Evolutionary conservation across 2,329 filamentous ascomycete genomes (phyloP).

Genomic region (Nigrospora oryzae): DNA sequence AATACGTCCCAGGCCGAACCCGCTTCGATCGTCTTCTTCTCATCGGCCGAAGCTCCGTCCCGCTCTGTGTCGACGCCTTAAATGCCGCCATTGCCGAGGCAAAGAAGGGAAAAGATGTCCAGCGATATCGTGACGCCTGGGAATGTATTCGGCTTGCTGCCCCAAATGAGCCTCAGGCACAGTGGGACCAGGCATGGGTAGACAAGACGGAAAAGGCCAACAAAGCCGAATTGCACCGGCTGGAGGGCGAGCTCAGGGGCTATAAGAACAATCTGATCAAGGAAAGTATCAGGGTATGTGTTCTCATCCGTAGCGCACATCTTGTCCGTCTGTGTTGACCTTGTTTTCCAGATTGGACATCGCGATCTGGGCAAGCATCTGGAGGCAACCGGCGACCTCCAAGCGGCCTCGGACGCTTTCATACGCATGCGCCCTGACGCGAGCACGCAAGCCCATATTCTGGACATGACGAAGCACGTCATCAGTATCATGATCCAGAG

Average conservation of each 20-base stretch:
- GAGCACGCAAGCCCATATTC: constrained; percentile 72
- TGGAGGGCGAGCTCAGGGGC: constrained; percentile 78
- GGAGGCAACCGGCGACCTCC: constrained; percentile 68
- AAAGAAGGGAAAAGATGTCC: constrained; percentile 65
- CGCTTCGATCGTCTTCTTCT: constrained; percentile 72
- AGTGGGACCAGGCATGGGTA: constrained; percentile 67
- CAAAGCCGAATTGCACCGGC: constrained; percentile 59
- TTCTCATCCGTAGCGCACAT: not conserved
- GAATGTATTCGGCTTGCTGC: constrained; percentile 54
- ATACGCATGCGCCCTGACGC: constrained; percentile 85
- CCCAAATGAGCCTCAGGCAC: constrained; percentile 60
- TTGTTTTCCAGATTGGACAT: constrained; percentile 67
- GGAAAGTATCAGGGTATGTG: constrained; percentile 79
- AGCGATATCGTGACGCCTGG: constrained; percentile 61
- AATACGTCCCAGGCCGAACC: constrained; percentile 56
- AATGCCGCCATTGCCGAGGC: constrained; percentile 69
- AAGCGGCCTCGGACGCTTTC: constrained; percentile 68
- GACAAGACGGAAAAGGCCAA: constrained; percentile 58
- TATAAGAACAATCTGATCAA: constrained; percentile 98
- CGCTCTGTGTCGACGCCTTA: constrained; percentile 71
- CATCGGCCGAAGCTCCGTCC: constrained; percentile 71
- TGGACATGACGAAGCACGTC: constrained; percentile 73
- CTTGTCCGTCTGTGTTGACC: constrained; percentile 2
- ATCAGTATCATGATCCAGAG: constrained; percentile 69
- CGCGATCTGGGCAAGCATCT: constrained; percentile 84